A percentile compares a stretch with the other conserved stretches of the same genome.
These are phyloP conservation scores for Penicillium sp. DNA, from an alignment of 2,329 filamentous ascomycete genomes.

Conservation along the genomic window DNA sequence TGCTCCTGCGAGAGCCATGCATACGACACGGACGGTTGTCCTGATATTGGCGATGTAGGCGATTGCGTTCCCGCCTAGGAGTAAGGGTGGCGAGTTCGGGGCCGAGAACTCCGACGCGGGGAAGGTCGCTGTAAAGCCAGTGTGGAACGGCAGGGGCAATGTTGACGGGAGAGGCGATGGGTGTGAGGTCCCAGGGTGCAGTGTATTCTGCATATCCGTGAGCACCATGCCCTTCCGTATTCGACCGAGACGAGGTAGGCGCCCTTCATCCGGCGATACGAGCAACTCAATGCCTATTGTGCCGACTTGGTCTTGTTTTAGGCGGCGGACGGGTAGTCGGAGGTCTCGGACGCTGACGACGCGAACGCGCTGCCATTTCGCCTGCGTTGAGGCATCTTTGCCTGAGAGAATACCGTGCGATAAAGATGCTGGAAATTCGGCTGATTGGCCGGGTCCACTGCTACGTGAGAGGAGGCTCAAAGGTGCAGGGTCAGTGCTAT, in stretches of 20 bases:
- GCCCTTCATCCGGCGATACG: conserved; percentile 21
- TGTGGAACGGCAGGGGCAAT: conserved; percentile 51
- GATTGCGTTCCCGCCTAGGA: conserved; percentile 62
- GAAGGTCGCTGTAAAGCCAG: conserved; percentile 72
- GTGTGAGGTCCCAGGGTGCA: conserved; percentile 41
- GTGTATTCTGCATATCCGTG: conserved; percentile 59
- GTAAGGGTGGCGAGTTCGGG: conserved; percentile 51
- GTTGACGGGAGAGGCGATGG: conserved; percentile 10
- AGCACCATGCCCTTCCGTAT: conserved; percentile 82
- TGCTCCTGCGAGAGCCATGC: conserved; percentile 46
- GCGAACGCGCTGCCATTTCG: conserved; percentile 78
- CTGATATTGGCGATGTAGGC: conserved; percentile 87
- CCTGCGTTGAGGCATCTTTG: conserved; percentile 55
- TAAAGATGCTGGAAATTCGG: conserved; percentile 38
- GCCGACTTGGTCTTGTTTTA: conserved; percentile 81
- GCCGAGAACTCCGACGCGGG: conserved; percentile 56
- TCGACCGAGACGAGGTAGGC: conserved; percentile 36
- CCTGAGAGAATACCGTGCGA: conserved; percentile 27
- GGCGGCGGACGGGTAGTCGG: conserved; percentile 73
- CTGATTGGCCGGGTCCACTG: conserved; percentile 35
- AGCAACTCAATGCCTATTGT: conserved; percentile 72
- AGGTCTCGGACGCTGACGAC: conserved; percentile 88
- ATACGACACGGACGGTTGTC: conserved; percentile 73
- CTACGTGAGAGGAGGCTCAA: conserved; percentile 26
- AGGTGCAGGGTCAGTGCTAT: conserved; percentile 43